Conservation (phyloP, 352 stramenopile species). For the Salisapilia sapeloensis region DNA sequence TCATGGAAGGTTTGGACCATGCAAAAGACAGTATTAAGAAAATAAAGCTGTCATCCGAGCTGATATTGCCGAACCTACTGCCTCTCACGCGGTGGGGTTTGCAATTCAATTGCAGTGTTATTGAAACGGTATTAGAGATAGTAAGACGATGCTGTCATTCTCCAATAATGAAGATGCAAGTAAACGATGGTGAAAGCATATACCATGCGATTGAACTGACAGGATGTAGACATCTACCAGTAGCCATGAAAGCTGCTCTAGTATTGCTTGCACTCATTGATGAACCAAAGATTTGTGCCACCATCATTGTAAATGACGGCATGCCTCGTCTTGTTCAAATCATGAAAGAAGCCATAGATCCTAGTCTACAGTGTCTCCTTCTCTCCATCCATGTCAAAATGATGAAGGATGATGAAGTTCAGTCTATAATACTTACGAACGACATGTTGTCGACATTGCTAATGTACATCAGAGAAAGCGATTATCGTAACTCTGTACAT, state of each 20-base stretch:
- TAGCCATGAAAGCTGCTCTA: conserved; percentile 20
- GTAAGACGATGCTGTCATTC: conserved; percentile 17
- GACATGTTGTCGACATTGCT: conserved; percentile 21
- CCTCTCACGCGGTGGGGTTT: conserved; percentile 29
- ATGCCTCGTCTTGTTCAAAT: conserved; percentile 27
- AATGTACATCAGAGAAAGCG: conserved; percentile 23
- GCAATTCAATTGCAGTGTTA: conserved; percentile 11
- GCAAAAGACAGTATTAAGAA: too few relatives aligned
- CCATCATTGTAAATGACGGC: conserved; percentile 60
- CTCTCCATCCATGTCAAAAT: conserved; percentile 29
- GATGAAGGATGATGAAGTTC: conserved; percentile 40
- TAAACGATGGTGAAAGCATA: conserved; percentile 42
- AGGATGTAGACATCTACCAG: conserved; percentile 8
- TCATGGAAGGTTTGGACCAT: too few relatives aligned
- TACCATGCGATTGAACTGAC: conserved; percentile 27
- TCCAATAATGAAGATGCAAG: conserved; percentile 10
- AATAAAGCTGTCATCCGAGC: too few relatives aligned
- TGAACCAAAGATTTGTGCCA: conserved; percentile 39
- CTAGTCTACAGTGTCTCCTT: conserved; percentile 22
- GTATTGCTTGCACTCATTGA: conserved; percentile 18
- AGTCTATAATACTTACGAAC: conserved; percentile 32
- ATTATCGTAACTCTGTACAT: conserved; percentile 3
- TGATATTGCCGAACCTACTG: conserved; percentile 33
- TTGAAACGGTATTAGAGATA: conserved; percentile 32
- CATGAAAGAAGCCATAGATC: conserved; percentile 12